Base-by-base conservation (phyloP, 495 filamentous ascomycete genomes). In the Penicillium manginii region DNA sequence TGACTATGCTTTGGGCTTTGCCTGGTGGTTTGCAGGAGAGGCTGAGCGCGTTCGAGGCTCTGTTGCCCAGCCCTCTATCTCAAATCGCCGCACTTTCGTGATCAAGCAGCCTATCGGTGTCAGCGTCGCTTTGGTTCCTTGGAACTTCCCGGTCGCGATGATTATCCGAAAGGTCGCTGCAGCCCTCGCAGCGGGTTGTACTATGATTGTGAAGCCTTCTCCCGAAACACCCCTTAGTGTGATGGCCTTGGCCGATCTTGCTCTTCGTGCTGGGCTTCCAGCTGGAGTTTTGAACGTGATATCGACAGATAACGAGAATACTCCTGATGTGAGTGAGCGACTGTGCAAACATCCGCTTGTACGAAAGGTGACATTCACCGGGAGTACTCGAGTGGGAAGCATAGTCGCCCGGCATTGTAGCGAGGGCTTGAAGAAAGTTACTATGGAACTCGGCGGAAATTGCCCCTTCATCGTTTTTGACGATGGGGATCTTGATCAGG, bases 381-480 rank as follows among this genome's bases (percentile, higher is more conserved):
- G 87, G 39, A 81, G 32, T 14, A 57, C 54, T 6, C 47, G 45
- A 10, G 54, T 57, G n/a, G 54, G 54, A n/a, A 57, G 46, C 21
- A 50, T 57, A 5, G 32, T 57, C 15, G 45, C 54, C 17, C 11
- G 32, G 32, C 73, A 78, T 48, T 78, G 77, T 35, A 70, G 80
- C 1, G 71, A 78, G 18, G 78, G 79, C 4, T 63, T 90, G 49
- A 88, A 58, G 42, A 58, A 58, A 11, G 71, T 86, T 4, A 83
- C 80, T 4, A 81, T 88, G 42, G 86, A 89, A 69, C 79, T 88
- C 8, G 86, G 86, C 26, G 86, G 86, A 14, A 88, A 89, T 63
- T 81, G 82, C n/a, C 85, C 86, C 0, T 85, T 85, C 68, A 75
- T 89, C 50, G 76, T 89, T 17, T 89, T 88, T 63, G 81, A 87